Evolutionary conservation across 768 basidiomycete genomes (phyloP).

Genomic region (Tulasnella sp.): DNA sequence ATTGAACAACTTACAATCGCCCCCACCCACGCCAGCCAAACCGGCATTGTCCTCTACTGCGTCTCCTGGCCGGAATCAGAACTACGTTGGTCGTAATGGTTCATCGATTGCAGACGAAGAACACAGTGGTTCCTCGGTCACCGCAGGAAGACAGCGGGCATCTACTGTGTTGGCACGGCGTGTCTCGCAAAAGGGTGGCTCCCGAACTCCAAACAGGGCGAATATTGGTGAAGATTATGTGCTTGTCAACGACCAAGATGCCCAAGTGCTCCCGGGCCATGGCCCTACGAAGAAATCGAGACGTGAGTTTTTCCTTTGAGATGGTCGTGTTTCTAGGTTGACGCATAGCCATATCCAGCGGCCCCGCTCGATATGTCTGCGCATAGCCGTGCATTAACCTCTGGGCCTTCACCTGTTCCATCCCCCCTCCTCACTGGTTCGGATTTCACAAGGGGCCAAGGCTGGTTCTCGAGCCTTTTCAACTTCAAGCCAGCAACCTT

Average conservation of each 20-base stretch:
- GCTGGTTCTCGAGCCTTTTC: conserved; percentile 16
- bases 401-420: conserved; percentile 1
- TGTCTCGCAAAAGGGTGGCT: no score
- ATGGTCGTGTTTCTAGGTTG: no score
- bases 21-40: neutral
- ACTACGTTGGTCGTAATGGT: no score
- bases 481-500: conserved; percentile 13
- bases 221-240: conserved; percentile 6
- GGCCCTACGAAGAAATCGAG: no score
- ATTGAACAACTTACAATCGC: neutral
- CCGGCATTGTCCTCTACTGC: no score
- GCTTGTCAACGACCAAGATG: neutral
- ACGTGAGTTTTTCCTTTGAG: no score
- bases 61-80: no score
- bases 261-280: neutral
- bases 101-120: no score
- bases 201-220: neutral
- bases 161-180: no score
- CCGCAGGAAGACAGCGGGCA: no score
- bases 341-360: no score
- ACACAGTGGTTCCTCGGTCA: no score
- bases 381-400: neutral
- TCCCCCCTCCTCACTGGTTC: conserved; percentile 13
- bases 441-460: conserved; percentile 6
- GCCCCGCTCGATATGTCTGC: conserved; percentile 2